Evolutionary conservation across 202 grass and related monocot species (phyloP), one percentile per base, ranked within the genome.

Genomic region (Musa balbisiana): DNA sequence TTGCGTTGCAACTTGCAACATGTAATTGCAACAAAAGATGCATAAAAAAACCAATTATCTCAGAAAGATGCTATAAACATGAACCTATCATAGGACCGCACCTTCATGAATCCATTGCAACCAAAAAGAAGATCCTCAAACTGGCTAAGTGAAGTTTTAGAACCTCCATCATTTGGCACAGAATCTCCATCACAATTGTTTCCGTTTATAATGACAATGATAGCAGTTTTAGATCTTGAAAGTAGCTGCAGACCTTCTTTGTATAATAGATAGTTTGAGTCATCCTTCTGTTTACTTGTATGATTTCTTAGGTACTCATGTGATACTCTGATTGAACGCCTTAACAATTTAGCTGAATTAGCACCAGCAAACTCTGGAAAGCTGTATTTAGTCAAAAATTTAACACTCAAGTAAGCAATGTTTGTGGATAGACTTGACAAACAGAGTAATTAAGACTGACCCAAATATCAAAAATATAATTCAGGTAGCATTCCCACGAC

Each of bases 221-320:
- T 85, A 55, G 91, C 91, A 84, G 80, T 80, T 95, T 92, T 99
- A 22, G 91, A 95, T 55, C 83, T 88, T 56, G 33, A 21, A 87
- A 99, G 77, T 73, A 92, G 84, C 29, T 90, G 77, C 43, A 74
- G 49, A 24, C 91, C 91, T 23, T 52, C 43, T 54, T 80, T 76
- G 27, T 65, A 59, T 22, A 83, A 80, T 87, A 87, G 84, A 84
- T 17, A 65, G 74, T 80, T 79, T 67, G 81, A 81, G 52, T 83
- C 69, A 82, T 87, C 73, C 78, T 82, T 89, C 71, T 6, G 78
- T 87, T 85, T 80, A 72, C 78, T 92, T 76, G 50, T 82, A 75
- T 70, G 77, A 66, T 52, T 81, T 69, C 70, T 66, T 23, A 90
- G 72, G 29, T 54, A 76, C 33, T 85, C 49, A 1, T 78, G 79